Evolutionary conservation across 192 early-diverging fungal genomes (phyloP).

Genomic region (Umbelopsis sp.): DNA sequence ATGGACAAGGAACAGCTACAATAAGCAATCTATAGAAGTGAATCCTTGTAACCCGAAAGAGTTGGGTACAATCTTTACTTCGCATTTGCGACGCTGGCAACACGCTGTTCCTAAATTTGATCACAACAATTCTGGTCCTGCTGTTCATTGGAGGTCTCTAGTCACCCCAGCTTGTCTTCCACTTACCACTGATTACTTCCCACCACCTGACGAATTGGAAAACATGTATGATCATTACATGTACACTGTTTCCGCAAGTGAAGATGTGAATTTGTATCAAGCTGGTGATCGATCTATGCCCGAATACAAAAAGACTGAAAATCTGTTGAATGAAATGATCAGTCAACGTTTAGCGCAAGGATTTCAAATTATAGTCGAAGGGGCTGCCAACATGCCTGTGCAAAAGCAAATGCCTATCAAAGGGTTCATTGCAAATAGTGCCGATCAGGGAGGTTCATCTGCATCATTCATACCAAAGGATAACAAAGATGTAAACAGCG

Average conservation of each 20-base stretch:
- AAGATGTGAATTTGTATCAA: slow-evolving; percentile 45
- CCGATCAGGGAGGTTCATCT: background rate
- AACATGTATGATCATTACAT: slow-evolving; percentile 76
- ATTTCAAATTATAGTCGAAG: slow-evolving; percentile 80
- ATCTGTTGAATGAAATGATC: slow-evolving; percentile 81
- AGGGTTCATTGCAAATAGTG: background rate
- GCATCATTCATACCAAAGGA: background rate
- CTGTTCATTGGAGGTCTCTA: slow-evolving; percentile 86
- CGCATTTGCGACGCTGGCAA: slow-evolving; percentile 84
- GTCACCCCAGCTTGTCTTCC: slow-evolving; percentile 94
- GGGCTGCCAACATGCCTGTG: slow-evolving; percentile 13
- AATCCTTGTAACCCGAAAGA: slow-evolving; percentile 78
- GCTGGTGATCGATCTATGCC: slow-evolving; percentile 40
- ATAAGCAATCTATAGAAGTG: slow-evolving; percentile 30
- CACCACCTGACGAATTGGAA: slow-evolving; percentile 66
- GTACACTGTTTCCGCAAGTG: slow-evolving; percentile 68
- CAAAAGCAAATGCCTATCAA: slow-evolving; percentile 12
- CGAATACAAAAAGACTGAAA: slow-evolving; percentile 47
- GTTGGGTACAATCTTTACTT: slow-evolving; percentile 55
- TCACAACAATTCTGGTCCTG: slow-evolving; percentile 53
- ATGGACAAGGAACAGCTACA: slow-evolving; percentile 15
- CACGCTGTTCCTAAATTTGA: slow-evolving; percentile 75
- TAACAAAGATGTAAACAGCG: background rate
- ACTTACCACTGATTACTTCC: slow-evolving; percentile 86
- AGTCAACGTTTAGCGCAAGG: slow-evolving; percentile 90